Conservation (phyloP, 257 asterid species). For the Przewalskia tangutica region DNA sequence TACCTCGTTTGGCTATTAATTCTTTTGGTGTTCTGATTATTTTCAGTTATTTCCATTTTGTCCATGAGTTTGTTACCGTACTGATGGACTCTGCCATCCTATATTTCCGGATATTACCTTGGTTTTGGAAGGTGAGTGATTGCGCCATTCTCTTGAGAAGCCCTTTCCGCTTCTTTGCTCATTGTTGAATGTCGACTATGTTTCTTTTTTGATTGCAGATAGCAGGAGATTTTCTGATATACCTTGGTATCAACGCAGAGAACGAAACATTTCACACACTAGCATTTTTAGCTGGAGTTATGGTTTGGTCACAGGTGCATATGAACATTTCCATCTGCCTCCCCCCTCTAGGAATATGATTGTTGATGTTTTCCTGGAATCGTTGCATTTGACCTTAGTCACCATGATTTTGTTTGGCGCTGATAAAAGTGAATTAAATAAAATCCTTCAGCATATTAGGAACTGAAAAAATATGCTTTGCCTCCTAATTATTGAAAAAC, state of each 20-base stretch:
- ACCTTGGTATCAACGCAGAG: slow-evolving; percentile 55
- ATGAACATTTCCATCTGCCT: background rate
- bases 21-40: background rate
- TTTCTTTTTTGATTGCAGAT: slow-evolving; percentile 26
- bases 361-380: background rate
- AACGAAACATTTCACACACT: slow-evolving; percentile 78
- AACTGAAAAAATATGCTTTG: background rate
- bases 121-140: slow-evolving; percentile 87
- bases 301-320: slow-evolving; percentile 86
- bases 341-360: background rate
- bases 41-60: slow-evolving; percentile 68
- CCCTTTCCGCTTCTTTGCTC: background rate
- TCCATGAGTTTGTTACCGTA: slow-evolving; percentile 67
- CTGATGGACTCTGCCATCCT: slow-evolving; percentile 72
- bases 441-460: background rate
- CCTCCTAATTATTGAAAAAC: background rate
- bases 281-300: slow-evolving; percentile 77
- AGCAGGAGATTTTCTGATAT: slow-evolving; percentile 53
- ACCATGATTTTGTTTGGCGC: background rate
- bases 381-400: background rate
- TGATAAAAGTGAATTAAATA: background rate
- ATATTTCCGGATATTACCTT: slow-evolving; percentile 66
- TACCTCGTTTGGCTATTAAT: background rate
- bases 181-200: background rate
- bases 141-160: slow-evolving; percentile 1